Evolutionary conservation across 345 rosid genomes (phyloP).

Genomic region (Pelargonium nanum): DNA sequence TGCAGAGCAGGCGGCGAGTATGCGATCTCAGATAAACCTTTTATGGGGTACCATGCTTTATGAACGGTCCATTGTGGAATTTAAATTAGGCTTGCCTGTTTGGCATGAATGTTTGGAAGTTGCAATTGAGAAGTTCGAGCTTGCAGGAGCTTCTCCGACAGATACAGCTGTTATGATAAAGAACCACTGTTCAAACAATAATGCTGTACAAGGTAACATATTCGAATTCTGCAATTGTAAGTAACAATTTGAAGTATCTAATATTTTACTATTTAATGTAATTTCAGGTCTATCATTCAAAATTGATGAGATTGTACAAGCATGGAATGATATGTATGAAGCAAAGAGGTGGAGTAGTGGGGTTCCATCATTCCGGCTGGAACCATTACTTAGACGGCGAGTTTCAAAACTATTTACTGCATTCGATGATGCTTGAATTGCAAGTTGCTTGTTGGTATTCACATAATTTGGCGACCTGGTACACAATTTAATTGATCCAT

Average conservation of each 20-base stretch:
- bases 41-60: constrained; percentile 78
- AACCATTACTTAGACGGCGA: constrained; percentile 54
- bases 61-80: constrained; percentile 78
- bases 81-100: constrained; percentile 51
- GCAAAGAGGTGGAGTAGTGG: constrained; percentile 52
- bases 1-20: constrained; percentile 28
- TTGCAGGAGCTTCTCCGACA: constrained; percentile 55
- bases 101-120: constrained; percentile 74
- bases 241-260: constrained; percentile 8
- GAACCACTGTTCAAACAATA: constrained; percentile 46
- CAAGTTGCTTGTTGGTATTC: too few relatives aligned
- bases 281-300: constrained; percentile 53
- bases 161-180: constrained; percentile 50
- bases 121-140: constrained; percentile 69
- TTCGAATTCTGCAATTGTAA: not conserved
- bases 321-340: constrained; percentile 73
- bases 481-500: too few relatives aligned
- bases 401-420: constrained; percentile 40
- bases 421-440: constrained; percentile 32
- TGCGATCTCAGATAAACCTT: constrained; percentile 61
- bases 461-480: too few relatives aligned
- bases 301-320: constrained; percentile 61
- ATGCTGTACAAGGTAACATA: constrained; percentile 49
- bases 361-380: constrained; percentile 55
- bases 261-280: constrained; percentile 6